phyloP scores from a whole-genome alignment of 164 flowering plant genomes.

The Chloranthus sessilifolius region DNA sequence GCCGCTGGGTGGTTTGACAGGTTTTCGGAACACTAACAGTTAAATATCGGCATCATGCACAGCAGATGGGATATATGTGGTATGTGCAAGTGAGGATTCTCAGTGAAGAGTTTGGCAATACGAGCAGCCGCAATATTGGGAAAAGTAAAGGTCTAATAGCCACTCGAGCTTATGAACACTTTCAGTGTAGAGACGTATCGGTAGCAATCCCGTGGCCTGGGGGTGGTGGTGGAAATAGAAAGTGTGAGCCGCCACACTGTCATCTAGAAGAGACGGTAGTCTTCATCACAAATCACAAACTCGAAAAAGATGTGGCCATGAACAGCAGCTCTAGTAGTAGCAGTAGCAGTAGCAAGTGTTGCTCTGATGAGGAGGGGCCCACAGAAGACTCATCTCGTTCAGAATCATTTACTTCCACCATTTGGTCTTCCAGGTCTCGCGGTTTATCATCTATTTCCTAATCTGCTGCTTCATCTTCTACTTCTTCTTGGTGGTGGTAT shows the following conservation, averaged over 20 bases:
- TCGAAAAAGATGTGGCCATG: constrained; percentile 23
- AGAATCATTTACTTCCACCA: constrained; percentile 37
- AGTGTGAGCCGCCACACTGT: constrained; percentile 46
- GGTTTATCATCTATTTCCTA: constrained; percentile 16
- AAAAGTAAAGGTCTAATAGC: constrained; percentile 30
- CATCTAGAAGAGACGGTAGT: constrained; percentile 26
- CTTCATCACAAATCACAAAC: constrained; percentile 34
- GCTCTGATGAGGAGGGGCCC: constrained; percentile 39
- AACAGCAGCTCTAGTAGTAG: constrained; percentile 13
- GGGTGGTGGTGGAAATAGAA: constrained; percentile 14
- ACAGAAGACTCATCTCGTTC: constrained; percentile 23
- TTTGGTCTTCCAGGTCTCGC: constrained; percentile 27
- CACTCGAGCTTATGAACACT: constrained; percentile 53
- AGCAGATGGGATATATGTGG: constrained; percentile 33
- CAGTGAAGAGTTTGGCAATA: constrained; percentile 41
- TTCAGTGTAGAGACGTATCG: constrained; percentile 75
- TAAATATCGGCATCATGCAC: constrained; percentile 70
- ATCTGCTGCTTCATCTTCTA: not conserved
- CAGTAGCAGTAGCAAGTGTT: constrained; percentile 21
- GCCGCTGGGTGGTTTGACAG: too few relatives aligned
- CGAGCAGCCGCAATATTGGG: constrained; percentile 15
- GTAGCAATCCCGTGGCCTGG: constrained; percentile 91
- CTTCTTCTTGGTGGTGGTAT: constrained; percentile 12
- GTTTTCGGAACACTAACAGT: constrained; percentile 79
- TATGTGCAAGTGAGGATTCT: constrained; percentile 84